Evolutionary conservation across 2,329 filamentous ascomycete genomes (phyloP), one percentile per base, ranked within the genome.

Genomic region (Fusarium metavorans): DNA sequence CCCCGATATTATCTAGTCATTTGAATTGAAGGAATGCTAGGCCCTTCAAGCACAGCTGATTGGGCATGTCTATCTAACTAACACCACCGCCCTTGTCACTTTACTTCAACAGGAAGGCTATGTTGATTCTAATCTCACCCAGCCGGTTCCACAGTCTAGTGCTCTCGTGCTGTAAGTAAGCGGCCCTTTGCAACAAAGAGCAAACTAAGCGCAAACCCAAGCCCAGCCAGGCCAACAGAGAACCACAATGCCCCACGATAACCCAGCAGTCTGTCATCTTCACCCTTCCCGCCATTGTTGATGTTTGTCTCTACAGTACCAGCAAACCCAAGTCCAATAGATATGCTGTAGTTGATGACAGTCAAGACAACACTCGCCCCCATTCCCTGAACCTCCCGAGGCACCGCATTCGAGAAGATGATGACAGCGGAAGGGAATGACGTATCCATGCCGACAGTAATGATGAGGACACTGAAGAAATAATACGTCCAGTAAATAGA

Each of bases 401-500:
- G 56, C 3, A 71, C 66, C 2, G 68, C 61, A 13, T 68, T 59
- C 1, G 61, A 65, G 30, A 71, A 66, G 8, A 71, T 56, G 16
- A 71, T 71, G n/a, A 58, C 64, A 23, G 68, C 65, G 6, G 66
- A 62, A 2, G 68, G 66, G 6, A 71, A 63, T 0, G 66, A 68
- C 0, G 57, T 71, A 25, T 71, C 66, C 66, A 71, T 71, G 10
- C 61, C 62, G 4, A 67, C 41, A 30, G 68, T 64, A 5, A 71
- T 68, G 2, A 71, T 56, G 18, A 71, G 54, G 9, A 68, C 54
- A 8, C 56, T 66, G 13, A 71, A 84, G 77, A 93, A 92, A 0
- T 86, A 84, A 69, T 91, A 87, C 30, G 83, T 84, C 91, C 91
- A 93, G 80, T 92, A 92, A 2, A 81, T 87, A 77, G 91, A 88